Base-by-base conservation (phyloP, 2,329 filamentous ascomycete genomes). In the Malbranchea cinnamomea region DNA sequence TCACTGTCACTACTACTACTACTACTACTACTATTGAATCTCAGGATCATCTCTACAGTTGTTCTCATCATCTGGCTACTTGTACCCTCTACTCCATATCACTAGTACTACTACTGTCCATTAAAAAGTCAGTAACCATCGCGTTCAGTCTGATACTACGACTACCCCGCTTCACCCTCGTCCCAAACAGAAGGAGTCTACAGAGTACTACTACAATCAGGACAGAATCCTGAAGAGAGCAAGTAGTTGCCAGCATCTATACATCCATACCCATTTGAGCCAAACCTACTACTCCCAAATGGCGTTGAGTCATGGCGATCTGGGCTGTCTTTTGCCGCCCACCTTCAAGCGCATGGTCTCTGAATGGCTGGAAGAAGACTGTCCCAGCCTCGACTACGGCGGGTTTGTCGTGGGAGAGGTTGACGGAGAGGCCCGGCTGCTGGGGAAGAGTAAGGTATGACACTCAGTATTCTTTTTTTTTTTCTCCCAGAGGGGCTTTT, bases 371-470 rank as follows among this genome's bases (percentile, higher is more conserved):
- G 80, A 84, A 47, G 89, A 98, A 59, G 89, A 98, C 60, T 91
- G 84, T 3, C 89, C 89, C 4, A 89, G 82, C 31, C 87, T 93
- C 58, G 89, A 98, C 65, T 94, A 93, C 53, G 89, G 82, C 47
- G 89, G 89, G 37, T 98, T 92, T 55, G 89, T 98, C 5, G 89
- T 98, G 14, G 89, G 89, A 29, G 58, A 62, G 37, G 51, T 53
- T 5, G 44, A 50, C 4, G 50, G 52, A 4, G 56, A 59, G 39
- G 58, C 59, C n/a, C 46, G 43, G 40, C 44, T 74, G 12, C 49
- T 74, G 13, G 71, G 70, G 2, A 75, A 74, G 48, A 66, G 62
- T 38, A 53, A 62, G 46, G 64, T 67, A 44, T 34, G 49, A 42
- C 23, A 22, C n/a, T n/a, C n/a, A n/a, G n/a, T n/a, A n/a, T n/a